phyloP scores from a whole-genome alignment of 768 basidiomycete genomes.

The Filobasidium floriforme region DNA sequence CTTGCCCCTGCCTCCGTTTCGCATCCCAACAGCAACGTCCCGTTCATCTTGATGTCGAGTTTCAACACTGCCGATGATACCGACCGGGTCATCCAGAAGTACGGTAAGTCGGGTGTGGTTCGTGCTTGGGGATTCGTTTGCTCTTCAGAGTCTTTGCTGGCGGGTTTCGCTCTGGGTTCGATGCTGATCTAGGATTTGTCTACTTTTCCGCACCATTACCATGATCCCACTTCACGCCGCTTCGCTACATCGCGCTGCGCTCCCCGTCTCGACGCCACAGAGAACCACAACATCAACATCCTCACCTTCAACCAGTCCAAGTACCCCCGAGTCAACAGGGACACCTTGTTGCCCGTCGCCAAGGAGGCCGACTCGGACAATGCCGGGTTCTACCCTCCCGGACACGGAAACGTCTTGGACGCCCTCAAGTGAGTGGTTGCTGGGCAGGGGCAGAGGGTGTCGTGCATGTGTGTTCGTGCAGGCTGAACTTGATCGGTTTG shows the following conservation, averaged over 20 bases:
- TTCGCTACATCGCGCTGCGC: no score
- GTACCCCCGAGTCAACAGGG: conserved; percentile 86
- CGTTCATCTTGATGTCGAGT: conserved; percentile 97
- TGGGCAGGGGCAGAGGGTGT: neutral
- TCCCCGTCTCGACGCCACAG: conserved; percentile 29
- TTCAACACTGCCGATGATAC: conserved; percentile 98
- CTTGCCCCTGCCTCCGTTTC: conserved; percentile 58
- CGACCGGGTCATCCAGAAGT: conserved; percentile 91
- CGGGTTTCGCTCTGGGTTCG: no score
- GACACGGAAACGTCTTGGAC: conserved; percentile 94
- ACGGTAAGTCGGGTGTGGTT: conserved; percentile 42
- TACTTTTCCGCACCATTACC: no score
- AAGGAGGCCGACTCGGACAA: conserved; percentile 73
- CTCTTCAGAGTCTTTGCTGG: no score
- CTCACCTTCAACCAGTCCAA: conserved; percentile 83
- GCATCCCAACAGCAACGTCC: conserved; percentile 73
- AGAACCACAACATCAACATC: conserved; percentile 88
- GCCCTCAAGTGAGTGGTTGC: conserved; percentile 53
- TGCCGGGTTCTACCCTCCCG: conserved; percentile 91
- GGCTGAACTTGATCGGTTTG: neutral
- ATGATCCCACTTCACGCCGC: no score
- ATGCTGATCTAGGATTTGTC: no score
- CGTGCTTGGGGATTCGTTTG: neutral
- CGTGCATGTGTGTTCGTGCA: neutral
- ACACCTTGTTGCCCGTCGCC: conserved; percentile 76